Percentiles rank a stretch among this genome's conserved stretches.
phyloP scores from a whole-genome alignment of 352 stramenopile genomes.

The Globisporangium takayamanum region DNA sequence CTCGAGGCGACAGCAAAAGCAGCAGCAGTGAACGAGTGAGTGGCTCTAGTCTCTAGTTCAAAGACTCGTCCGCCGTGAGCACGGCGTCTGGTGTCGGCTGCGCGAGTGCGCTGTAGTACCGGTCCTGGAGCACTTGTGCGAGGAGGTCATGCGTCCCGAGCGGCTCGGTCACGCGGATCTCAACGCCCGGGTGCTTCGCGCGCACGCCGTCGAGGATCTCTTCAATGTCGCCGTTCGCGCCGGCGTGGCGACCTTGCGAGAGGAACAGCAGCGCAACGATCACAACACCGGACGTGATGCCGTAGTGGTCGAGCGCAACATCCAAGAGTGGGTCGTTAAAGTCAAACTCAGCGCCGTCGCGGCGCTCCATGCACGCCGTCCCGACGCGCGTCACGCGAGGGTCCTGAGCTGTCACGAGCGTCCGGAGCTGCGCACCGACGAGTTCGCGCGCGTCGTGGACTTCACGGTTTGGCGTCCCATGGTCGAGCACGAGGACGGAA shows the following conservation, averaged over 20 bases:
- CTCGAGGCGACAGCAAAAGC: constrained; percentile 9
- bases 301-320: constrained; percentile 56
- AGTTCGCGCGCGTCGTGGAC: constrained; percentile 65
- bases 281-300: constrained; percentile 49
- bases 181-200: constrained; percentile 30
- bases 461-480: constrained; percentile 59
- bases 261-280: constrained; percentile 75
- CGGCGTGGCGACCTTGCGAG: constrained; percentile 65
- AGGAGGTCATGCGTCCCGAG: constrained; percentile 59
- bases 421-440: constrained; percentile 47
- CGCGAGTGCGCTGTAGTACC: constrained; percentile 34
- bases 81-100: constrained; percentile 21
- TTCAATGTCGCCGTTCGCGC: constrained; percentile 71
- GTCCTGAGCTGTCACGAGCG: constrained; percentile 15
- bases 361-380: constrained; percentile 74
- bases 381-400: constrained; percentile 35
- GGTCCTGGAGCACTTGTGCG: constrained; percentile 56
- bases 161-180: constrained; percentile 57
- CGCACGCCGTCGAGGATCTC: constrained; percentile 53
- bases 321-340: constrained; percentile 80
- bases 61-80: constrained; percentile 2
- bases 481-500: constrained; percentile 68
- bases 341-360: constrained; percentile 58
- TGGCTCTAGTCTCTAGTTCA: not conserved
- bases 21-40: too few relatives aligned